Evolutionary conservation across 495 filamentous ascomycete genomes (phyloP), one percentile per base, ranked within the genome.

Genomic region (Apodospora peruviana): DNA sequence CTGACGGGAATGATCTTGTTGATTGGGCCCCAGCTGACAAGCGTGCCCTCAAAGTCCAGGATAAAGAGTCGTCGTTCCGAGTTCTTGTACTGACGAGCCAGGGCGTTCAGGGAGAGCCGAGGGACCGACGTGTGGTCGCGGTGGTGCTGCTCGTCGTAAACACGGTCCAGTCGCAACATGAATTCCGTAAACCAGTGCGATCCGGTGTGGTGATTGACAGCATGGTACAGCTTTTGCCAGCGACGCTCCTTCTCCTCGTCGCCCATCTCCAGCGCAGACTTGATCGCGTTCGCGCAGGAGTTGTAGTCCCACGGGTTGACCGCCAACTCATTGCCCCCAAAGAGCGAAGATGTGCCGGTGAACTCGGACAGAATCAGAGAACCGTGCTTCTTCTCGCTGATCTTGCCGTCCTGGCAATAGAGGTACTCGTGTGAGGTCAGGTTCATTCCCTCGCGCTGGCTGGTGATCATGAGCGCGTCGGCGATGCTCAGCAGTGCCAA

Each of bases 231-330:
- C 45, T 80, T 80, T 20, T 68, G 71, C 85, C 90, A 96, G 4
- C 91, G 79, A 35, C 74, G 61, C 50, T 81, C 73, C 59, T 86
- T 88, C 66, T 95, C 86, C 25, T 77, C 77, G 32, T 80, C 77
- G 14, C 64, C 68, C 77, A 94, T 90, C 50, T 87, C 85, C 14
- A 96, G 73, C 1, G 91, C 89, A 16, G 72, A 77, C 60, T 84
- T 79, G 64, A 96, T 90, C 16, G 90, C 89, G 5, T 88, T 78
- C 34, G 88, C 86, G 53, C 87, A 91, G 57, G 86, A 81, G 2
- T 82, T 77, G 65, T 95, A 91, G 58, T 95, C 87, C 91, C 91
- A 96, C 8, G 91, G 91, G 59, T 96, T 96, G 47, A 95, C 86
- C 7, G 87, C 75, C 16, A 96, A 77, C 53, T 88, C 80, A 45